phyloP scores from a whole-genome alignment of 345 rosid species.

The Euphorbia pulcherrima region DNA sequence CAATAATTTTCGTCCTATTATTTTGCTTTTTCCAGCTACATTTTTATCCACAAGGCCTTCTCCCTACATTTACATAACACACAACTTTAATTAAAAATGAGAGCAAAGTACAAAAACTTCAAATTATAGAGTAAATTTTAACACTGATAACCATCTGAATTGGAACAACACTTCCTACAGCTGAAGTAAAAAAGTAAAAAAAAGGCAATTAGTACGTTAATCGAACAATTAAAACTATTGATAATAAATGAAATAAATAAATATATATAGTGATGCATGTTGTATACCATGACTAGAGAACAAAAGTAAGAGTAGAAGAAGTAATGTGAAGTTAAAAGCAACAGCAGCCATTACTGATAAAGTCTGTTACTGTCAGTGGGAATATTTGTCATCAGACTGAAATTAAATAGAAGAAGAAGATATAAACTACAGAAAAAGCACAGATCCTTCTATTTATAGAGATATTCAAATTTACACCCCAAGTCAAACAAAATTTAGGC shows the following conservation, averaged over 20 bases:
- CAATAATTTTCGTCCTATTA: constrained; percentile 15
- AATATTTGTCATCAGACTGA: background rate
- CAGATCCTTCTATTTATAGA: constrained; percentile 19
- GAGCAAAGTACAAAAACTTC: background rate
- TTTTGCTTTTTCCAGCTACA: background rate
- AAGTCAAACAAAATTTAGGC: constrained; percentile 13
- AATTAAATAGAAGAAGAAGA: constrained; percentile 11
- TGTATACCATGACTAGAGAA: constrained; percentile 23
- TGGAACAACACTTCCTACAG: constrained; percentile 9
- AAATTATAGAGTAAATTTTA: no score
- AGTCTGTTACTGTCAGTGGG: background rate
- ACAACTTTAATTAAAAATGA: background rate
- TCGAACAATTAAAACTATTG: no score
- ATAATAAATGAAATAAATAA: background rate
- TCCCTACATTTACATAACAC: background rate
- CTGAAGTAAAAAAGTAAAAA: background rate
- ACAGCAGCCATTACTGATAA: constrained; percentile 15
- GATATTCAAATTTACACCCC: constrained; percentile 9
- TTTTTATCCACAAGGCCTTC: background rate
- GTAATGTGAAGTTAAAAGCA: background rate
- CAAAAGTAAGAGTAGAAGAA: constrained; percentile 12
- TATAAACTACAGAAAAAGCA: constrained; percentile 6
- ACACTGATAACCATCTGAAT: constrained; percentile 19
- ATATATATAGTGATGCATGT: background rate
- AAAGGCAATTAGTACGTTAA: no score